Evolutionary conservation across 768 basidiomycete genomes (phyloP).

Genomic region (Cantharellus anzutake): DNA sequence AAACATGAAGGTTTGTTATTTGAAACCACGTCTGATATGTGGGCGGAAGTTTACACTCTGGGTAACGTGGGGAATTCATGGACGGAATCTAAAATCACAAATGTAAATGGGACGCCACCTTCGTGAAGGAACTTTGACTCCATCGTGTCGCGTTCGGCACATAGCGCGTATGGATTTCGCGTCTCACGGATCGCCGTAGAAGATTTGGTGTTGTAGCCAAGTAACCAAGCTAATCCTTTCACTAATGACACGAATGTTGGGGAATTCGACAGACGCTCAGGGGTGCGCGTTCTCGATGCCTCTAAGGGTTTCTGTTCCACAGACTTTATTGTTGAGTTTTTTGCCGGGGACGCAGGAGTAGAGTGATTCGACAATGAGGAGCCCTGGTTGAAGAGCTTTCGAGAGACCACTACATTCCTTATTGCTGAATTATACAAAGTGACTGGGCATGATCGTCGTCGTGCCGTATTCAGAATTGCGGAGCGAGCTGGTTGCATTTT

Average conservation of each 20-base stretch:
- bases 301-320: background rate
- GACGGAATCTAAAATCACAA: background rate
- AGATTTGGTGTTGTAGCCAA: constrained; percentile 22
- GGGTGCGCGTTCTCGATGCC: background rate
- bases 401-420: too few species aligned
- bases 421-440: too few species aligned
- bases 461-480: too few species aligned
- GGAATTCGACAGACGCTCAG: background rate
- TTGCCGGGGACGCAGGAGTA: background rate
- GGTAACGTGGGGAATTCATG: background rate
- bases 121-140: constrained; percentile 24
- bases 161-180: constrained; percentile 21
- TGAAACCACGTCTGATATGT: constrained; percentile 98
- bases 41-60: constrained; percentile 70
- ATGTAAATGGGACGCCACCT: constrained; percentile 15
- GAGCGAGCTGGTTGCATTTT: too few species aligned
- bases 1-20: constrained; percentile 78
- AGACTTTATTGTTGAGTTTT: background rate
- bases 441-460: too few species aligned
- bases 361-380: background rate
- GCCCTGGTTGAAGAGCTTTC: background rate
- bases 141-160: constrained; percentile 20
- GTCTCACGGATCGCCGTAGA: constrained; percentile 23
- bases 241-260: constrained; percentile 11
- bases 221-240: constrained; percentile 18